Conservation (phyloP, 2,329 filamentous ascomycete genomes). For the Stagonosporopsis cucurbitacearum region DNA sequence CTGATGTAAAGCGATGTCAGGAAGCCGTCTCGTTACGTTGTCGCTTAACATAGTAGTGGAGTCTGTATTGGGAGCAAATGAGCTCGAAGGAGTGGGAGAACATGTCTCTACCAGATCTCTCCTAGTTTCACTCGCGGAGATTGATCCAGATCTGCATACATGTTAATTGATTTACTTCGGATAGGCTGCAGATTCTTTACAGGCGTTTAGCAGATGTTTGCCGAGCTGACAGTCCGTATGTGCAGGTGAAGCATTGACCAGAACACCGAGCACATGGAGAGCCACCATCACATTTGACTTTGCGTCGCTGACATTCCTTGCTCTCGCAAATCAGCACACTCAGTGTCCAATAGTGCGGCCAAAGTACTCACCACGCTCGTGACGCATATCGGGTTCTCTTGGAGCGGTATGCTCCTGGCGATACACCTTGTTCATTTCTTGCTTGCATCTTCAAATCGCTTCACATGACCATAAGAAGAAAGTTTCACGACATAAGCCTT, state of each 20-base stretch:
- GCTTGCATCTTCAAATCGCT: not conserved
- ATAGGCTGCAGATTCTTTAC: not conserved
- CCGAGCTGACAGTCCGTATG: not conserved
- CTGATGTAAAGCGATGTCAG: not conserved
- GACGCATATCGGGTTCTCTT: conserved; percentile 14
- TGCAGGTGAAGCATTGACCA: conserved; percentile 10
- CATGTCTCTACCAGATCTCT: not conserved
- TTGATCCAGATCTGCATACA: not conserved
- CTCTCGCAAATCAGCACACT: conserved; percentile 3
- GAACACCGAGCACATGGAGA: conserved; percentile 13
- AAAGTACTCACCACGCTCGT: conserved; percentile 12
- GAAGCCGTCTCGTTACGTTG: not conserved
- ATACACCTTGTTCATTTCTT: not conserved
- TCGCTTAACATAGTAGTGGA: not conserved
- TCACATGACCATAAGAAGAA: not conserved
- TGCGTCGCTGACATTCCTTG: conserved; percentile 18
- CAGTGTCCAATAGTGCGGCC: not conserved
- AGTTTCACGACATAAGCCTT: not conserved
- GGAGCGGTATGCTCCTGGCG: conserved; percentile 6
- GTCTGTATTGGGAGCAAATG: not conserved
- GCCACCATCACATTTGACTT: conserved; percentile 15
- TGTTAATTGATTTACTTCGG: not conserved
- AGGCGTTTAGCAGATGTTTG: not conserved
- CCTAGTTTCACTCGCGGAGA: no score
- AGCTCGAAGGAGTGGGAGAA: not conserved